Evolutionary conservation across 768 basidiomycete species (phyloP).

Genomic region (Suillus sp.): DNA sequence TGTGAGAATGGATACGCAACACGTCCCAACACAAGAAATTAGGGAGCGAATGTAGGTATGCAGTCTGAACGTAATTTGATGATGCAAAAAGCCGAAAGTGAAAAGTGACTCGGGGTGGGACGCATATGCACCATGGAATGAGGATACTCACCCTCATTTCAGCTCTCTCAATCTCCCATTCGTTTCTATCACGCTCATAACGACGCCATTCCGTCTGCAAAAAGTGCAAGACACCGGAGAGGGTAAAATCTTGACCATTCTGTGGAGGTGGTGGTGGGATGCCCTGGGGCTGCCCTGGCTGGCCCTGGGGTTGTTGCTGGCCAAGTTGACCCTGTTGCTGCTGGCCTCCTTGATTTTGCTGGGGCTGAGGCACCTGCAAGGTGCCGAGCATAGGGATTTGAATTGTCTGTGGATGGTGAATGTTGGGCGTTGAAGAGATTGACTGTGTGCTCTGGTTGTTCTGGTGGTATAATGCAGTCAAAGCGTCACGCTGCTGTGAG

Average conservation of each 20-base stretch:
- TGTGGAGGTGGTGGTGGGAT: slow-evolving; percentile 79
- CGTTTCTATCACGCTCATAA: slow-evolving; percentile 97
- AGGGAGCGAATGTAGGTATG: not conserved
- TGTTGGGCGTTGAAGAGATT: slow-evolving; percentile 29
- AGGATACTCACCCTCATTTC: slow-evolving; percentile 87
- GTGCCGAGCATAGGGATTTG: slow-evolving; percentile 74
- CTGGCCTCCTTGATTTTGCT: slow-evolving; percentile 47
- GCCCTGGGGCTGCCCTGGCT: slow-evolving; percentile 53
- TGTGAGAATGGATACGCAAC: slow-evolving; percentile 23
- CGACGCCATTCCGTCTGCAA: slow-evolving; percentile 97
- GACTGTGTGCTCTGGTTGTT: slow-evolving; percentile 25
- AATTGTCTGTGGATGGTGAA: slow-evolving; percentile 45
- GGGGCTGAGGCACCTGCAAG: slow-evolving; percentile 62
- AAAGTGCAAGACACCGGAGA: slow-evolving; percentile 94
- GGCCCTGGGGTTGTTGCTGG: slow-evolving; percentile 51
- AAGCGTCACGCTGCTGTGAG: slow-evolving; percentile 33
- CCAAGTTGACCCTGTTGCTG: slow-evolving; percentile 45
- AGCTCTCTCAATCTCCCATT: slow-evolving; percentile 99
- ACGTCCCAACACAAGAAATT: slow-evolving; percentile 28
- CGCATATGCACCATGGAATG: not conserved
- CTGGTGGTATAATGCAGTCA: slow-evolving; percentile 34
- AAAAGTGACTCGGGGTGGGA: slow-evolving; percentile 4
- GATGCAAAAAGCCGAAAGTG: not conserved
- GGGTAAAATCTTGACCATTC: slow-evolving; percentile 89
- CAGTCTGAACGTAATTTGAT: not conserved